phyloP scores from a whole-genome alignment of 306 rosid species.

The Herpetospermum pedunculosum region DNA sequence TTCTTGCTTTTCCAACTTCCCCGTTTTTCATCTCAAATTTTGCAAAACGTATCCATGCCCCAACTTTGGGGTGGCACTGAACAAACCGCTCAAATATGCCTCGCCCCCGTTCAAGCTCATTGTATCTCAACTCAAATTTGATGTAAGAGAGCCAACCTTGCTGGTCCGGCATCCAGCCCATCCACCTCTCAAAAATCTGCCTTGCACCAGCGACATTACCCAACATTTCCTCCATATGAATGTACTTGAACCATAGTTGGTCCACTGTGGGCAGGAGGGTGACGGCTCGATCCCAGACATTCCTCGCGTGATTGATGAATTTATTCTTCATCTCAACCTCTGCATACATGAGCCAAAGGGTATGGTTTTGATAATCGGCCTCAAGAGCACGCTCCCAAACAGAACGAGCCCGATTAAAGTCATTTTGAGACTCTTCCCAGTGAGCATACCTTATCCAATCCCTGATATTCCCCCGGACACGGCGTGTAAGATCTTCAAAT shows the following conservation, averaged over 20 bases:
- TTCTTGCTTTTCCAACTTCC: slow-evolving; percentile 40
- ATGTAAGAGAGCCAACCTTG: slow-evolving; percentile 82
- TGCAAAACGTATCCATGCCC: slow-evolving; percentile 78
- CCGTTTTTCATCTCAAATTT: slow-evolving; percentile 96
- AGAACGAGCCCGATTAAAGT: slow-evolving; percentile 74
- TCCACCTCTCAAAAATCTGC: slow-evolving; percentile 82
- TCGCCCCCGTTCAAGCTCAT: slow-evolving; percentile 75
- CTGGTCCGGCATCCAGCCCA: slow-evolving; percentile 84
- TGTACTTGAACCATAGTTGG: slow-evolving; percentile 84
- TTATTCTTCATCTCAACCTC: slow-evolving; percentile 93
- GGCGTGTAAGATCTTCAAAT: slow-evolving; percentile 71
- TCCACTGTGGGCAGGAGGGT: slow-evolving; percentile 66
- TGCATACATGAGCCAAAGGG: slow-evolving; percentile 79
- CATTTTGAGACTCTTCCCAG: slow-evolving; percentile 90
- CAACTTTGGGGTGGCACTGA: slow-evolving; percentile 59
- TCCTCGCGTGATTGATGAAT: slow-evolving; percentile 76
- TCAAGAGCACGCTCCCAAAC: slow-evolving; percentile 88
- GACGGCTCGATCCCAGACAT: slow-evolving; percentile 87
- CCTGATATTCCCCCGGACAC: slow-evolving; percentile 71
- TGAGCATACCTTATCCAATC: slow-evolving; percentile 82
- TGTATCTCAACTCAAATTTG: slow-evolving; percentile 71
- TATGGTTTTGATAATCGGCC: slow-evolving; percentile 76
- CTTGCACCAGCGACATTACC: slow-evolving; percentile 82
- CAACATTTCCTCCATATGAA: slow-evolving; percentile 86
- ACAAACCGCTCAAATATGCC: slow-evolving; percentile 62